Evolutionary conservation across 257 asterid genomes (phyloP).

Genomic region (Linaria vulgaris): DNA sequence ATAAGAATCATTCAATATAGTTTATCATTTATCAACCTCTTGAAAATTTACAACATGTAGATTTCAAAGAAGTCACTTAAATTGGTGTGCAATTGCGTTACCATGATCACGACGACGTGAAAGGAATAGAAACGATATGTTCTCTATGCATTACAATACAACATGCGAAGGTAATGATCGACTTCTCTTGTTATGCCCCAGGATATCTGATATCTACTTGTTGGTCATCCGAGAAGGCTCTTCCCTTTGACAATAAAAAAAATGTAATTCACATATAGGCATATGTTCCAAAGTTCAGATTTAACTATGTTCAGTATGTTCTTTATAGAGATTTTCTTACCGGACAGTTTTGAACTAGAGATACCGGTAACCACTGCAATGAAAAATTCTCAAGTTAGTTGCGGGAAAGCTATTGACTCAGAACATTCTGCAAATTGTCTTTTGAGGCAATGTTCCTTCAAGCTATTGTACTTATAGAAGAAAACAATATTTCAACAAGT

Average conservation of each 20-base stretch:
- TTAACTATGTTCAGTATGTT: too few relatives aligned
- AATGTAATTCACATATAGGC: not conserved
- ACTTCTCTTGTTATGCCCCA: slow-evolving; percentile 50
- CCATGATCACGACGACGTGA: not conserved
- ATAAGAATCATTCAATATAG: not conserved
- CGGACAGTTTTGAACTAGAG: slow-evolving; percentile 91
- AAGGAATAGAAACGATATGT: slow-evolving; percentile 7
- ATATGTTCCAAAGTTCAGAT: slow-evolving; percentile 11
- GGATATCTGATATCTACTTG: slow-evolving; percentile 56
- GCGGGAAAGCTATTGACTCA: slow-evolving; percentile 15
- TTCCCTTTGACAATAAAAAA: slow-evolving; percentile 38
- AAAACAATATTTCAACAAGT: slow-evolving; percentile 69
- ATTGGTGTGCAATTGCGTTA: slow-evolving; percentile 9
- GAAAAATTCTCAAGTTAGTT: slow-evolving; percentile 21
- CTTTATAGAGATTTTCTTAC: slow-evolving; percentile 37
- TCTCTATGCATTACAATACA: slow-evolving; percentile 18
- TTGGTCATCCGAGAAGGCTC: slow-evolving; percentile 54
- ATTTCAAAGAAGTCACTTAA: slow-evolving; percentile 18
- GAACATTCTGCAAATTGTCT: not conserved
- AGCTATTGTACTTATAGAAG: slow-evolving; percentile 59
- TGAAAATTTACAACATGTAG: slow-evolving; percentile 13
- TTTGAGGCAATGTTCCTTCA: not conserved
- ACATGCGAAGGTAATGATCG: slow-evolving; percentile 8
- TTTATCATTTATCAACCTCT: too few relatives aligned
- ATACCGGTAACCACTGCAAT: slow-evolving; percentile 89